phyloP scores from a whole-genome alignment of 2,329 filamentous ascomycete species.

The Neopestalotiopsis sp. region DNA sequence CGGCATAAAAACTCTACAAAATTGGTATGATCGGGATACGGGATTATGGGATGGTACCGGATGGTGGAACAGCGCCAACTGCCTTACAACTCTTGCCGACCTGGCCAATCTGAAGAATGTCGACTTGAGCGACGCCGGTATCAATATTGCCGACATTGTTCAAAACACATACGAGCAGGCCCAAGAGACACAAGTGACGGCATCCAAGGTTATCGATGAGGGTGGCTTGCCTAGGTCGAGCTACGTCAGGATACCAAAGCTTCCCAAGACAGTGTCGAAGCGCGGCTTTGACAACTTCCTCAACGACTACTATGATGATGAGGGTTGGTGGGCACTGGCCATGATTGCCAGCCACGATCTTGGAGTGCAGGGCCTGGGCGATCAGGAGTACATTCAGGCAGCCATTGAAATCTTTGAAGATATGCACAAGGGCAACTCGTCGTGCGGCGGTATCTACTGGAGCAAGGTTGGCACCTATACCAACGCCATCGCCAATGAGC shows the following conservation, averaged over 20 bases:
- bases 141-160: constrained; percentile 33
- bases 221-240: constrained; percentile 33
- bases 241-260: constrained; percentile 30
- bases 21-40: constrained; percentile 56
- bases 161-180: constrained; percentile 31
- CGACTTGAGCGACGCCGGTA: constrained; percentile 16
- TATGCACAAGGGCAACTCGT: constrained; percentile 50
- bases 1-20: constrained; percentile 46
- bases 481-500: constrained; percentile 60
- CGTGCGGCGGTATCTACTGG: constrained; percentile 62
- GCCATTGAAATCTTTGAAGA: constrained; percentile 57
- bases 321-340: constrained; percentile 67
- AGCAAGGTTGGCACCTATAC: constrained; percentile 56
- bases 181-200: constrained; percentile 33
- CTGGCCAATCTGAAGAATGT: constrained; percentile 27
- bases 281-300: constrained; percentile 51
- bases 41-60: constrained; percentile 61
- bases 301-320: constrained; percentile 65
- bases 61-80: constrained; percentile 69
- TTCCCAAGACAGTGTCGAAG: constrained; percentile 24
- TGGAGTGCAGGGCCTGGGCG: constrained; percentile 37
- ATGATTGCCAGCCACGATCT: constrained; percentile 58
- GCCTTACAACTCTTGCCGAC: constrained; percentile 59
- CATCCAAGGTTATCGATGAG: constrained; percentile 28
- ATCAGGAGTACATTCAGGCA: constrained; percentile 51